Evolutionary conservation across 495 filamentous ascomycete genomes (phyloP).

Genomic region (Bacidia gigantensis): DNA sequence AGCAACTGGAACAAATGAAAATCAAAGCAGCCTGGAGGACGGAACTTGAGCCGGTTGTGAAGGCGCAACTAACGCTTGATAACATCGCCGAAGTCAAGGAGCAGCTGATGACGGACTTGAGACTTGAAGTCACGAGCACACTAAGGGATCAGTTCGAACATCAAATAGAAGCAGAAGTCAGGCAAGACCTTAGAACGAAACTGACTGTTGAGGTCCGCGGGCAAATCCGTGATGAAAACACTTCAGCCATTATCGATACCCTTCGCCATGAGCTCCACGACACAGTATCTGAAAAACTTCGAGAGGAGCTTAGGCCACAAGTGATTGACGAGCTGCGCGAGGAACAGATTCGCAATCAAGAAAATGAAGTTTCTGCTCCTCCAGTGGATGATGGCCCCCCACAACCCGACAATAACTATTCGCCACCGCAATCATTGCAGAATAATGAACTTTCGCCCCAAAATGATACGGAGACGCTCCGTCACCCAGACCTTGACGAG

Average conservation of each 20-base stretch:
- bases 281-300: neutral
- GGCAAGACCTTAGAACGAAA: neutral
- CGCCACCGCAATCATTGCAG: neutral
- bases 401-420: neutral
- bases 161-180: neutral
- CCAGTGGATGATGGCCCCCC: too few relatives aligned
- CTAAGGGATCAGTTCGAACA: neutral
- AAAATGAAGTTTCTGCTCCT: neutral
- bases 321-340: neutral
- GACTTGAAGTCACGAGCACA: neutral
- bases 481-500: neutral
- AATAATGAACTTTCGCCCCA: neutral
- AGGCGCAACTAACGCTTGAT: neutral
- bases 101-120: neutral
- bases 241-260: neutral
- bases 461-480: neutral
- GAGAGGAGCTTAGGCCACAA: neutral
- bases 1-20: neutral
- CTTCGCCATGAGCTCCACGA: constrained; percentile 2
- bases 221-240: neutral
- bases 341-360: neutral
- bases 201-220: neutral
- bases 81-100: neutral
- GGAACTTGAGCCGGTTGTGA: neutral
- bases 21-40: neutral